phyloP scores from a whole-genome alignment of 164 flowering plant species.

The Nymphaea thermarum region DNA sequence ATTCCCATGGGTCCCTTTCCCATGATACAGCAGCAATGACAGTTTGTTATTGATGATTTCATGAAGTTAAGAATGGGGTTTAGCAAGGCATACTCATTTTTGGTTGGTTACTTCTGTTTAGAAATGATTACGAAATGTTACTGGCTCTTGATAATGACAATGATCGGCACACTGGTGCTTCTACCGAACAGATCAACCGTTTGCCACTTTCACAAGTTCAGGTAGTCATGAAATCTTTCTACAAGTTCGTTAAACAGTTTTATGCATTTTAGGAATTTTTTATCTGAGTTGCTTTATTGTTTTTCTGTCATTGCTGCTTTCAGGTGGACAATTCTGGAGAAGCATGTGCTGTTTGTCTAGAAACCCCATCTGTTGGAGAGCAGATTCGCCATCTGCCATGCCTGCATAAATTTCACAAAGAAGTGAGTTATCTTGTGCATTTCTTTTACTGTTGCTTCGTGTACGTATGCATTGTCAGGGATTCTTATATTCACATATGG shows the following conservation, averaged over 20 bases:
- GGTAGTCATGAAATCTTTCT: slow-evolving; percentile 22
- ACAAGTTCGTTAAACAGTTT: not conserved
- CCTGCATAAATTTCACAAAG: slow-evolving; percentile 95
- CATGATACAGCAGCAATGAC: not conserved
- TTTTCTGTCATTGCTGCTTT: not conserved
- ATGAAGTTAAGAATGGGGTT: not conserved
- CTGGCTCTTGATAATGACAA: slow-evolving; percentile 81
- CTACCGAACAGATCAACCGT: slow-evolving; percentile 45
- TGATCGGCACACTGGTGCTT: slow-evolving; percentile 57
- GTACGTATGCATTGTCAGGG: not conserved
- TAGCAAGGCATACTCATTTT: not conserved
- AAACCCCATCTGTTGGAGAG: slow-evolving; percentile 65
- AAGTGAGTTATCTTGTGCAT: slow-evolving; percentile 26
- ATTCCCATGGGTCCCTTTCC: not conserved
- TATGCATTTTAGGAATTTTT: not conserved
- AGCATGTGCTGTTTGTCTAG: slow-evolving; percentile 84
- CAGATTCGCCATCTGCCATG: slow-evolving; percentile 92
- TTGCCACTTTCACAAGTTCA: slow-evolving; percentile 74
- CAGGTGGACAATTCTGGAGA: slow-evolving; percentile 59
- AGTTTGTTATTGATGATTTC: not conserved
- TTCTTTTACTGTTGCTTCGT: not conserved
- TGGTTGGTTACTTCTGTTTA: slow-evolving; percentile 19
- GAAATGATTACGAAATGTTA: slow-evolving; percentile 89
- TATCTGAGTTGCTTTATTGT: not conserved
- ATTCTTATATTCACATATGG: slow-evolving; percentile 1